These are phyloP conservation scores for Hansenula lynferdii DNA, from an alignment of 1,139 yeast species.

Conservation along the genomic window DNA sequence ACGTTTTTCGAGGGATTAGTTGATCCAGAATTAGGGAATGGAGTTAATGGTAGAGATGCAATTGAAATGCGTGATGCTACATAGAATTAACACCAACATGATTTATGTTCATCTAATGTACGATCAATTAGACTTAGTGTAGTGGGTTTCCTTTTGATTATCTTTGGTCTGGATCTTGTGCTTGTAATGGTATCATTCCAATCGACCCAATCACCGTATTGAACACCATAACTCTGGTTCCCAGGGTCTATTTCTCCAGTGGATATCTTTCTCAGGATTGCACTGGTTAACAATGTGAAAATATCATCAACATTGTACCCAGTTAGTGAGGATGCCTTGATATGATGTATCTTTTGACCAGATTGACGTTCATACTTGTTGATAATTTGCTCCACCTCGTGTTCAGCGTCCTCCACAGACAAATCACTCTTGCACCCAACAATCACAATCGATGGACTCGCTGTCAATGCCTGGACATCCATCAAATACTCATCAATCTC, in stretches of 20 bases:
- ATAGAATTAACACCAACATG: conserved; percentile 1
- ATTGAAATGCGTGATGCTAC: conserved; percentile 15
- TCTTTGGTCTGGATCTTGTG: no score
- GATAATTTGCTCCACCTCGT: conserved; percentile 31
- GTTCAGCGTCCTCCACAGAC: conserved; percentile 25
- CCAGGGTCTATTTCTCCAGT: conserved; percentile 41
- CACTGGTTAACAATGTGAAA: conserved; percentile 39
- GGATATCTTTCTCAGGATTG: conserved; percentile 38
- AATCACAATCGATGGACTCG: conserved; percentile 36
- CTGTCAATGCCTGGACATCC: conserved; percentile 43
- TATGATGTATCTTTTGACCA: conserved; percentile 28
- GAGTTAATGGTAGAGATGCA: conserved; percentile 1
- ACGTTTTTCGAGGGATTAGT: conserved; percentile 83
- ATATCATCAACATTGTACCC: conserved; percentile 61
- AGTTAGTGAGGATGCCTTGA: conserved; percentile 45
- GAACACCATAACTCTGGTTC: conserved; percentile 37
- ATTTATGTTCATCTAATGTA: not conserved
- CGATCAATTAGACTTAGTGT: conserved; percentile 1
- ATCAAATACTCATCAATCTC: conserved; percentile 40
- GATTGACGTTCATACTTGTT: conserved; percentile 12
- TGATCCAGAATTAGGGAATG: conserved; percentile 34
- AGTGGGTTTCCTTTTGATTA: not conserved
- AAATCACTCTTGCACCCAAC: conserved; percentile 44
- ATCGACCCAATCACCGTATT: conserved; percentile 32
- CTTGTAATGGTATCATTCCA: no score